phyloP scores from a whole-genome alignment of 2,329 filamentous ascomycete species.

The Penicillium rolfsii region DNA sequence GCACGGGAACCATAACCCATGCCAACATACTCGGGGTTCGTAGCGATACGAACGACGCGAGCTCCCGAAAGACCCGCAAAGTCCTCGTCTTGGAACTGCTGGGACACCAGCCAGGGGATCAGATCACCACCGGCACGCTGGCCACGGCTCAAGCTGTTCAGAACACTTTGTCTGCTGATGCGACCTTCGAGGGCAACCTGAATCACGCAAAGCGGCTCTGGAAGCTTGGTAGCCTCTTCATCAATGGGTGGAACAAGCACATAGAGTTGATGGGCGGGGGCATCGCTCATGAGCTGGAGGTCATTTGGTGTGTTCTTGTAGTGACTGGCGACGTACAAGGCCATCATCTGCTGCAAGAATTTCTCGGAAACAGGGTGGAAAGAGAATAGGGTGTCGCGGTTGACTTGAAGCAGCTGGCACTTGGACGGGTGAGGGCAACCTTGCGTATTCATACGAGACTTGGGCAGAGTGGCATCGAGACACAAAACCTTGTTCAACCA shows the following conservation, averaged over 20 bases:
- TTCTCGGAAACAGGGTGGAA: slow-evolving; percentile 97
- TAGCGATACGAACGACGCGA: slow-evolving; percentile 89
- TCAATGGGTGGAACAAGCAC: slow-evolving; percentile 86
- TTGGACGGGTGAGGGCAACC: slow-evolving; percentile 88
- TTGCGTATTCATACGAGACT: slow-evolving; percentile 69
- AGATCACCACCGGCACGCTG: slow-evolving; percentile 88
- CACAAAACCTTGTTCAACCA: slow-evolving; percentile 96
- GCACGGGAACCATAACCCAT: slow-evolving; percentile 96
- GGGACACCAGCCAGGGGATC: slow-evolving; percentile 96
- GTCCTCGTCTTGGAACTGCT: slow-evolving; percentile 97
- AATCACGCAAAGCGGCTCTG: slow-evolving; percentile 91
- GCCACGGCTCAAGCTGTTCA: slow-evolving; percentile 86
- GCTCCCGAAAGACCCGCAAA: slow-evolving; percentile 93
- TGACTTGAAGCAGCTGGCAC: slow-evolving; percentile 91
- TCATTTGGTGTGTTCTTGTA: slow-evolving; percentile 99
- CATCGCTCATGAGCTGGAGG: slow-evolving; percentile 97
- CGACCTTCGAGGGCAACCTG: slow-evolving; percentile 93
- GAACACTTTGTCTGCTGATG: slow-evolving; percentile 89
- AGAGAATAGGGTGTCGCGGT: slow-evolving; percentile 95
- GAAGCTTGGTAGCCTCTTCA: slow-evolving; percentile 75
- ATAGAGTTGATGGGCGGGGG: slow-evolving; percentile 93
- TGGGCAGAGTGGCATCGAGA: slow-evolving; percentile 86
- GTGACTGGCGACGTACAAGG: slow-evolving; percentile 92
- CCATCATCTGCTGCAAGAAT: slow-evolving; percentile 97
- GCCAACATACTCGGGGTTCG: slow-evolving; percentile 86